A percentile compares a stretch with the other conserved stretches of the same genome.
These are phyloP conservation scores for Nicotiana sylvestris DNA, from an alignment of 257 asterid species.

Conservation along the genomic window DNA sequence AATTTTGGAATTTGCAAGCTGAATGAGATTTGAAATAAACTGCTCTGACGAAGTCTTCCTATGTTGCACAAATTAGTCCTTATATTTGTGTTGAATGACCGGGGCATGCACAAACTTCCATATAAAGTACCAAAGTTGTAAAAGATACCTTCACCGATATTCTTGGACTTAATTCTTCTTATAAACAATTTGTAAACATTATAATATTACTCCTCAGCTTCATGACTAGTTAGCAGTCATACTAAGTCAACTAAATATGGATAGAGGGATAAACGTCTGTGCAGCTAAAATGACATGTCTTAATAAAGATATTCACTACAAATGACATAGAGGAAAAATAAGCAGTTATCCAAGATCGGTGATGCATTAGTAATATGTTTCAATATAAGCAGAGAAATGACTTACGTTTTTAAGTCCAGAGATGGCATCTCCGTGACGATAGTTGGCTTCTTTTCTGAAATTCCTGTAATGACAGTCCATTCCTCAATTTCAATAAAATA, in stretches of 20 bases:
- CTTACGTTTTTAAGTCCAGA: constrained; percentile 66
- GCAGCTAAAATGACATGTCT: background rate
- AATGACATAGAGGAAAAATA: background rate
- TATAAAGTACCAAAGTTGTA: background rate
- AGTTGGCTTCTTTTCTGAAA: constrained; percentile 43
- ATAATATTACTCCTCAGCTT: background rate
- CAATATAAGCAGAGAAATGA: background rate
- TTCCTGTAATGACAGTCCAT: constrained; percentile 35
- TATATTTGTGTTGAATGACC: background rate
- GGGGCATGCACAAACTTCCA: constrained; percentile 3
- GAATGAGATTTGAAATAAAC: background rate
- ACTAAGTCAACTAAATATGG: background rate
- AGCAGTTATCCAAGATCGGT: background rate
- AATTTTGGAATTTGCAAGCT: background rate
- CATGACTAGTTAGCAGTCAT: background rate
- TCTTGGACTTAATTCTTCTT: background rate
- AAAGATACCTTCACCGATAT: background rate
- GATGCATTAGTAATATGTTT: background rate
- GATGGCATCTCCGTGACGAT: constrained; percentile 42
- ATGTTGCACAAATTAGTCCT: background rate
- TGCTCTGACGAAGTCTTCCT: background rate
- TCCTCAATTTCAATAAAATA: background rate
- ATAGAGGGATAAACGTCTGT: background rate
- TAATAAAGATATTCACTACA: background rate
- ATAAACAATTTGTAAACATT: background rate